Evolutionary conservation across 2,329 filamentous ascomycete species (phyloP).

Genomic region (Neonectria magnoliae): DNA sequence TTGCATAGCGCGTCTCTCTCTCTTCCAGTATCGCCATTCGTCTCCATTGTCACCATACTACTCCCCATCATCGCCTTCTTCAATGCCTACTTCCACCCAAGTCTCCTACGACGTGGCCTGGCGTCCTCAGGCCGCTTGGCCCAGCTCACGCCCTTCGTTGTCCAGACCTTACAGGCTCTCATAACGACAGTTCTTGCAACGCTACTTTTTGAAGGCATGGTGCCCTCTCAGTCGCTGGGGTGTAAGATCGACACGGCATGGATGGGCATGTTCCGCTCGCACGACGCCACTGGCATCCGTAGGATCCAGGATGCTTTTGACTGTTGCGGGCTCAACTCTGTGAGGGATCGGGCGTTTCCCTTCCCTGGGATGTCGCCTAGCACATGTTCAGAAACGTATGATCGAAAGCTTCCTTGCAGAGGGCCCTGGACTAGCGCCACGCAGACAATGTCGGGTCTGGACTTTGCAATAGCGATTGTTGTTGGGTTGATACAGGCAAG

Average conservation of each 20-base stretch:
- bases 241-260: conserved; percentile 68
- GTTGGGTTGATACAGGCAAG: conserved; percentile 67
- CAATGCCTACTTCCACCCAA: conserved; percentile 50
- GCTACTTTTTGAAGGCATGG: conserved; percentile 49
- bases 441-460: conserved; percentile 61
- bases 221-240: conserved; percentile 47
- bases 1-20: conserved; percentile 51
- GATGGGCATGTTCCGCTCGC: conserved; percentile 61
- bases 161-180: conserved; percentile 56
- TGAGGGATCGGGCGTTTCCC: conserved; percentile 71
- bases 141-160: conserved; percentile 44
- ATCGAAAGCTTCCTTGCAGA: conserved; percentile 59
- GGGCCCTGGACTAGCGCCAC: conserved; percentile 66
- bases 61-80: conserved; percentile 53
- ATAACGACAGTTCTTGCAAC: conserved; percentile 57
- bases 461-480: conserved; percentile 63
- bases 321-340: conserved; percentile 72
- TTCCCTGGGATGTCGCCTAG: conserved; percentile 54
- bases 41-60: conserved; percentile 51
- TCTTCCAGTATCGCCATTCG: conserved; percentile 50
- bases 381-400: conserved; percentile 58
- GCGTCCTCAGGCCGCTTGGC: conserved; percentile 32
- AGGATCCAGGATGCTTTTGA: conserved; percentile 71
- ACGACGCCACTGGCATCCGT: conserved; percentile 62
- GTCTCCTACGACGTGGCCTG: conserved; percentile 41